Conservation (phyloP, 495 filamentous ascomycete species). For the Venustampulla echinocandica region DNA sequence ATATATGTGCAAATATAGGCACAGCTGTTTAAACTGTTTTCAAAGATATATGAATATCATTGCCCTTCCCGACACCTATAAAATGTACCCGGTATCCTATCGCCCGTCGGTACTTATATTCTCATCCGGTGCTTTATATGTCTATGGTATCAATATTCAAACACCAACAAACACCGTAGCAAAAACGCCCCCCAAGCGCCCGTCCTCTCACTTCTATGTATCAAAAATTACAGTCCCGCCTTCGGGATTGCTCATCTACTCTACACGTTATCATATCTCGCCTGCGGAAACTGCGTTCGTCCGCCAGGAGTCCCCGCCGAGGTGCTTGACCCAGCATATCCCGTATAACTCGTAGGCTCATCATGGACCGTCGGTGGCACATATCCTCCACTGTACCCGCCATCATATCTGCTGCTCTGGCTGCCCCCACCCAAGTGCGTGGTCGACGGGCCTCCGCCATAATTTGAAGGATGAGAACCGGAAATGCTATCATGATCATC, state of each 20-base stretch:
- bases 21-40: too few relatives aligned
- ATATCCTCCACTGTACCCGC: slow-evolving; percentile 11
- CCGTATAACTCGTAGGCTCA: slow-evolving; percentile 13
- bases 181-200: slow-evolving; percentile 7
- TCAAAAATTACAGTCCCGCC: slow-evolving; percentile 9
- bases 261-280: slow-evolving; percentile 18
- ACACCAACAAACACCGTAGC: background rate
- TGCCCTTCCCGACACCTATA: too few relatives aligned
- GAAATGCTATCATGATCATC: slow-evolving; percentile 18
- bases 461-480: background rate
- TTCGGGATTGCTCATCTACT: background rate
- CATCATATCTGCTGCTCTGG: slow-evolving; percentile 7
- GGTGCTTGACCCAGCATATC: slow-evolving; percentile 11
- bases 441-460: background rate
- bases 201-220: background rate
- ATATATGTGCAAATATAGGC: too few relatives aligned
- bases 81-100: too few relatives aligned
- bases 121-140: background rate
- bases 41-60: too few relatives aligned
- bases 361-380: slow-evolving; percentile 19
- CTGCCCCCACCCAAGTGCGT: background rate
- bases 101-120: too few relatives aligned
- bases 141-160: background rate
- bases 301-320: slow-evolving; percentile 4
- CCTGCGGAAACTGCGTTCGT: slow-evolving; percentile 17